phyloP scores from a whole-genome alignment of 2,329 filamentous ascomycete genomes.

The Stagonosporopsis chrysanthemi region DNA sequence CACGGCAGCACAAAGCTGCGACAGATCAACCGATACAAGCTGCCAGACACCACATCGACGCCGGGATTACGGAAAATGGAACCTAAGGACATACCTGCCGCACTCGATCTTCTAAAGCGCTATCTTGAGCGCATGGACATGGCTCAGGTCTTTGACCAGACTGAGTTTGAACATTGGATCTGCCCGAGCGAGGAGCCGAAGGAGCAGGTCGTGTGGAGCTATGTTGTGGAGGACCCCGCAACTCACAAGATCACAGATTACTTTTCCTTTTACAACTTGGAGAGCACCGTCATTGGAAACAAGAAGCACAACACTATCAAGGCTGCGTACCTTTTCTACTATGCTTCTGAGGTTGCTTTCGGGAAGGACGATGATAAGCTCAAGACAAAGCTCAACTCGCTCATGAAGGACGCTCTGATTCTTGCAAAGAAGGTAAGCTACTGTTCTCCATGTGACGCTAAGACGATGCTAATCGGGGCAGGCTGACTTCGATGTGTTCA shows the following conservation, averaged over 20 bases:
- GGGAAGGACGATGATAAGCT: constrained; percentile 64
- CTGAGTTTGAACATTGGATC: constrained; percentile 88
- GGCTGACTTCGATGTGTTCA: constrained; percentile 92
- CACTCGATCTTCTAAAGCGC: constrained; percentile 75
- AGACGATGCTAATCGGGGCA: constrained; percentile 37
- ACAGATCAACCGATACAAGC: constrained; percentile 84
- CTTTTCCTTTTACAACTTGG: constrained; percentile 94
- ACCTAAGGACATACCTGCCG: constrained; percentile 76
- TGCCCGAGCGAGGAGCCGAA: constrained; percentile 66
- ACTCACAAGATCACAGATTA: constrained; percentile 91
- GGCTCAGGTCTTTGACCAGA: constrained; percentile 78
- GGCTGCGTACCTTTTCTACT: constrained; percentile 97
- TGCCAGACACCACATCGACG: constrained; percentile 76
- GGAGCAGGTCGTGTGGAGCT: constrained; percentile 89
- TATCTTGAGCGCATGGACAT: constrained; percentile 85
- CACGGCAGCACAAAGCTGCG: constrained; percentile 81
- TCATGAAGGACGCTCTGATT: constrained; percentile 86
- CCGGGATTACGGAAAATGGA: constrained; percentile 83
- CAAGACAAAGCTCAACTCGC: constrained; percentile 78
- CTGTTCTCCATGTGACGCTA: background rate
- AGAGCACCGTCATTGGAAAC: constrained; percentile 88
- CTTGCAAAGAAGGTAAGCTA: constrained; percentile 75
- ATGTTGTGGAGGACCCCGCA: constrained; percentile 77
- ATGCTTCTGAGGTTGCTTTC: constrained; percentile 84
- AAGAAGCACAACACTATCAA: constrained; percentile 79